Evolutionary conservation across 1,139 yeast genomes (phyloP).

Genomic region (Candida sanyaensis): DNA sequence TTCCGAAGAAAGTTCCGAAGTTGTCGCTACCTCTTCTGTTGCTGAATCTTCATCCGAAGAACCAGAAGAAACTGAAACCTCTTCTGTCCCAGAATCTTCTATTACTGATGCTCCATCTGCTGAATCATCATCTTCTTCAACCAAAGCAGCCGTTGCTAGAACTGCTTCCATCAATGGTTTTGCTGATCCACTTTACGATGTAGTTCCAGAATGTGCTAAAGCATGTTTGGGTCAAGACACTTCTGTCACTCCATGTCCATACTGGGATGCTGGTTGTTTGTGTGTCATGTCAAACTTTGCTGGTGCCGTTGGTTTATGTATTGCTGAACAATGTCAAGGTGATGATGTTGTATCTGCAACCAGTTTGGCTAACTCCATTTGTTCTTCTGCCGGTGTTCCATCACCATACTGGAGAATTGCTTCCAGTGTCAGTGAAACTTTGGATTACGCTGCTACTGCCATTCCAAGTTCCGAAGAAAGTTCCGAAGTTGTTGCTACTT

Average conservation of each 20-base stretch:
- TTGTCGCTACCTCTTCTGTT: slow-evolving; percentile 9
- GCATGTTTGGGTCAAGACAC: slow-evolving; percentile 19
- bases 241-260: slow-evolving; percentile 32
- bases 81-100: slow-evolving; percentile 6
- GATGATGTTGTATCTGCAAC: slow-evolving; percentile 33
- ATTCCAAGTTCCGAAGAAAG: background rate
- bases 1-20: slow-evolving; percentile 2
- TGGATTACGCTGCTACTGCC: slow-evolving; percentile 31
- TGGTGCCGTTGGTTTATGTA: slow-evolving; percentile 30
- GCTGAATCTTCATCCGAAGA: no score
- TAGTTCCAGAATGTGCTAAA: slow-evolving; percentile 25
- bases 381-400: slow-evolving; percentile 45
- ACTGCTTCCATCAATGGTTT: slow-evolving; percentile 39
- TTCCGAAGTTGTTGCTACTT: slow-evolving; percentile 12
- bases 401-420: slow-evolving; percentile 41
- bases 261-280: slow-evolving; percentile 41
- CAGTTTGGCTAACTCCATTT: slow-evolving; percentile 42
- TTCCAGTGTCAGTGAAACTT: slow-evolving; percentile 32
- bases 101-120: background rate
- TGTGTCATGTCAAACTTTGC: slow-evolving; percentile 36
- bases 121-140: no score
- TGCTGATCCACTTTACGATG: slow-evolving; percentile 32
- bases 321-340: slow-evolving; percentile 33
- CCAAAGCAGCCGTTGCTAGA: slow-evolving; percentile 23
- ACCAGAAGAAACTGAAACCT: no score